Evolutionary conservation across 2,329 filamentous ascomycete genomes (phyloP).

Genomic region (Neofusicoccum kwambonambiense): DNA sequence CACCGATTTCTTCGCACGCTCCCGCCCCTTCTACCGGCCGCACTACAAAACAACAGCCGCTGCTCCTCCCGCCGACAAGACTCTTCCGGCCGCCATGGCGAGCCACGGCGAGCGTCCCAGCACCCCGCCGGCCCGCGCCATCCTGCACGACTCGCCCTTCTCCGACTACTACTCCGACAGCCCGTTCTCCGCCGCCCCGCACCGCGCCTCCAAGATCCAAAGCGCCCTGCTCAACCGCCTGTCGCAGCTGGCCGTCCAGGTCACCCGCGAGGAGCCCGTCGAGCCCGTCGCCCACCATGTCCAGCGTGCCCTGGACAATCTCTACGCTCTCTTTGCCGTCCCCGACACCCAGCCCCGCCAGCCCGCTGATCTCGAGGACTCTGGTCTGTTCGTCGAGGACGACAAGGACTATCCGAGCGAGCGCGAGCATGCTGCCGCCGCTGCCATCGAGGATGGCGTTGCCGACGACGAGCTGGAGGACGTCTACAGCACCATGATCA

Average conservation of each 20-base stretch:
- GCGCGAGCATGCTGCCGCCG: background rate
- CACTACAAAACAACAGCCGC: no score
- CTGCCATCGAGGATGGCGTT: background rate
- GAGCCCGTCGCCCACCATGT: constrained; percentile 13
- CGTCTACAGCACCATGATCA: constrained; percentile 9
- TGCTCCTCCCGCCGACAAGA: background rate
- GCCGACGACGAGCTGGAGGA: constrained; percentile 13
- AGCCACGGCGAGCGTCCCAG: constrained; percentile 1
- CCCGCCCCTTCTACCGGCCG: background rate
- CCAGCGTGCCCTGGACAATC: constrained; percentile 4
- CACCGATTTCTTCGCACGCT: constrained; percentile 6
- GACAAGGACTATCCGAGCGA: background rate
- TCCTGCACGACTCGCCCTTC: constrained; percentile 37
- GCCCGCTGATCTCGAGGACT: constrained; percentile 13
- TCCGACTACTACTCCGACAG: constrained; percentile 43
- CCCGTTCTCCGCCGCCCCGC: constrained; percentile 24
- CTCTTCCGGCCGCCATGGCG: constrained; percentile 6
- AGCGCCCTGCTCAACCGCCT: constrained; percentile 35
- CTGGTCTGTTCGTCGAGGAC: constrained; percentile 16
- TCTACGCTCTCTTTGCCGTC: constrained; percentile 11
- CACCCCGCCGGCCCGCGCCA: constrained; percentile 10
- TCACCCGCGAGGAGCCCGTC: constrained; percentile 27
- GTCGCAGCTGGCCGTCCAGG: constrained; percentile 34
- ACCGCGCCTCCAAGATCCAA: constrained; percentile 4
- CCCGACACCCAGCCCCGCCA: constrained; percentile 14